Evolutionary conservation across 805 yeast species (phyloP), one percentile per base, ranked within the genome.

Genomic region (Kluyveromyces lactis): DNA sequence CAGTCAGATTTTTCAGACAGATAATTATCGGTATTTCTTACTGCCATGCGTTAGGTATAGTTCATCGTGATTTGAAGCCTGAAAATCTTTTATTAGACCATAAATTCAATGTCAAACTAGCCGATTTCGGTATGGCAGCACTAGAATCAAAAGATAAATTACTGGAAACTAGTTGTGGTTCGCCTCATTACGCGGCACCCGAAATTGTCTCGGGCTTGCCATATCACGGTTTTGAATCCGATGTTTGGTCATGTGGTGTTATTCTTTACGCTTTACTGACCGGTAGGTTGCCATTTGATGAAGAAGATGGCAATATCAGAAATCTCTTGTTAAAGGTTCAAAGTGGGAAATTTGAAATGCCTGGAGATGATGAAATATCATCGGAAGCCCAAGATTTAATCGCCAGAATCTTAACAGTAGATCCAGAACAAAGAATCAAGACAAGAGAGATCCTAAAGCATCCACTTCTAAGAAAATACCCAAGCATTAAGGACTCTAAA

Each of bases 111-210:
- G 89, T 92, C 60, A 92, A 92, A 61, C 86, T 92, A 49, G 98
- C 98, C 8, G 98, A 92, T 63, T 92, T 92, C 59, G 98, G 98
- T 26, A 92, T 92, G 98, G 98, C 98, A 13, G 97, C 98, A 5
- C 67, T 92, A 33, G 97, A 92, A 60, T 75, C 86, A 23, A 75
- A 74, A 39, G 90, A 80, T 49, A 77, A 82, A 51, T 65, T 90
- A 54, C 68, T 92, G 42, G 97, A 90, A 60, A 92, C 98, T 3
- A 81, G 94, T 15, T 92, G 98, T 63, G 98, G 98, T 1, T 87
- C 97, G 13, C 98, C 98, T 7, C 98, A 92, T 61, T 92, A 92
- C 62, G 98, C 97, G 1, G 86, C 96, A 8, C 98, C 98, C 0
- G 98, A 92, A 60, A 90, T 92, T 49, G 97, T 92, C 9, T 84